Conservation (phyloP, 306 rosid genomes). For the Lathyrus sativus region DNA sequence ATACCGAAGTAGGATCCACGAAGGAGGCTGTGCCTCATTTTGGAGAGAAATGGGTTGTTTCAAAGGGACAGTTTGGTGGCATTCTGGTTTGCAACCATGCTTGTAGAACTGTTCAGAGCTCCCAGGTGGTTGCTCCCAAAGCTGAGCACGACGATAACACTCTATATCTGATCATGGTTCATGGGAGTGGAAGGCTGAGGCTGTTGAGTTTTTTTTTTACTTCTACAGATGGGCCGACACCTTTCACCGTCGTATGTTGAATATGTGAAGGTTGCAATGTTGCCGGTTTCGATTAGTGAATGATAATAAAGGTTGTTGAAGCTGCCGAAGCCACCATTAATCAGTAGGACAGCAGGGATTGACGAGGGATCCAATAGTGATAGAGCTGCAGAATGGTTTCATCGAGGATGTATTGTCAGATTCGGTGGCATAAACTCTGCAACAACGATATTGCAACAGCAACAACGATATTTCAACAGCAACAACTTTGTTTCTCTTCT, state of each 20-base stretch:
- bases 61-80: constrained; percentile 84
- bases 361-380: too few species aligned
- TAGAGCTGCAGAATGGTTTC: too few species aligned
- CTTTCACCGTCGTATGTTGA: constrained; percentile 94
- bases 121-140: constrained; percentile 96
- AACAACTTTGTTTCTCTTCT: too few species aligned
- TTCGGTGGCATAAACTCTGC: too few species aligned
- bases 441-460: too few species aligned
- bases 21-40: constrained; percentile 60
- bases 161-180: constrained; percentile 83
- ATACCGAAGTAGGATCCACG: constrained; percentile 54
- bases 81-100: constrained; percentile 98
- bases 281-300: too few species aligned
- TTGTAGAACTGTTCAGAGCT: constrained; percentile 91
- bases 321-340: too few species aligned
- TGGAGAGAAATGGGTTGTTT: constrained; percentile 81
- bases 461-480: too few species aligned
- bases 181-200: constrained; percentile 87
- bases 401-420: too few species aligned
- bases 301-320: too few species aligned
- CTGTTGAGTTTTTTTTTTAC: constrained; percentile 85
- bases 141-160: constrained; percentile 84
- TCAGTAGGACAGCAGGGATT: too few species aligned
- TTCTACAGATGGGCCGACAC: constrained; percentile 93
- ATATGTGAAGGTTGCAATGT: constrained; percentile 94